A percentile compares a stretch with the other conserved stretches of the same genome.
Evolutionary conservation across 1,139 yeast genomes (phyloP).

Genomic region (Pneumocystis oryctolagi): DNA sequence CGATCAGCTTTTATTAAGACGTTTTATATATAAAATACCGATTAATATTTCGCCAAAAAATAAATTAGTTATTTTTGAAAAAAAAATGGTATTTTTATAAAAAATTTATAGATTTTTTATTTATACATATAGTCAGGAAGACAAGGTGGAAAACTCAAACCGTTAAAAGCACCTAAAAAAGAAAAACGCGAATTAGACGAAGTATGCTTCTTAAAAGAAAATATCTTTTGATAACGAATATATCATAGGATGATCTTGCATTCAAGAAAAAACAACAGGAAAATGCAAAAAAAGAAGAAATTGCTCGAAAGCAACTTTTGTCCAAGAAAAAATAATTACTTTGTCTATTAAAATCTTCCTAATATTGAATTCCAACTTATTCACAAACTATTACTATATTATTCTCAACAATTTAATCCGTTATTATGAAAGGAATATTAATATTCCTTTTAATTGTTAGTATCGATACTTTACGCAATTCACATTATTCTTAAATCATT

Average conservation of each 20-base stretch:
- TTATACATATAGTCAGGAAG: conserved; percentile 7
- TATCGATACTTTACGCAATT: not conserved
- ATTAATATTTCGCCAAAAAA: not conserved
- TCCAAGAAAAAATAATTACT: not conserved
- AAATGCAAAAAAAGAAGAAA: conserved; percentile 10
- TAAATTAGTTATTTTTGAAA: not conserved
- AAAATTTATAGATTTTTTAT: not conserved
- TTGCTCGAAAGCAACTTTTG: conserved; percentile 6
- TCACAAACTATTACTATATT: not conserved
- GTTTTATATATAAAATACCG: not conserved
- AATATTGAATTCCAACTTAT: not conserved
- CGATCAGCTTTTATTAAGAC: not conserved
- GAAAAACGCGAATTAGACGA: conserved; percentile 6
- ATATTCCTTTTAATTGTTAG: not conserved
- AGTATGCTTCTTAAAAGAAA: not conserved
- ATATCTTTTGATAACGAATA: not conserved
- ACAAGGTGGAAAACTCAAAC: conserved; percentile 12
- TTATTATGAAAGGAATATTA: not conserved
- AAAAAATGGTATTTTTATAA: not conserved
- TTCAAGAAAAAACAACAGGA: conserved; percentile 12
- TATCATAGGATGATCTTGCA: conserved; percentile 5
- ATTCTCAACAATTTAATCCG: not conserved
- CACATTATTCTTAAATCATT: not conserved
- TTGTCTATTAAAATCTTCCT: not conserved
- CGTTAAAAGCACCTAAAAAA: conserved; percentile 10